These are phyloP conservation scores for Phytophthora europaea DNA, from an alignment of 352 stramenopile species.

Conservation along the genomic window DNA sequence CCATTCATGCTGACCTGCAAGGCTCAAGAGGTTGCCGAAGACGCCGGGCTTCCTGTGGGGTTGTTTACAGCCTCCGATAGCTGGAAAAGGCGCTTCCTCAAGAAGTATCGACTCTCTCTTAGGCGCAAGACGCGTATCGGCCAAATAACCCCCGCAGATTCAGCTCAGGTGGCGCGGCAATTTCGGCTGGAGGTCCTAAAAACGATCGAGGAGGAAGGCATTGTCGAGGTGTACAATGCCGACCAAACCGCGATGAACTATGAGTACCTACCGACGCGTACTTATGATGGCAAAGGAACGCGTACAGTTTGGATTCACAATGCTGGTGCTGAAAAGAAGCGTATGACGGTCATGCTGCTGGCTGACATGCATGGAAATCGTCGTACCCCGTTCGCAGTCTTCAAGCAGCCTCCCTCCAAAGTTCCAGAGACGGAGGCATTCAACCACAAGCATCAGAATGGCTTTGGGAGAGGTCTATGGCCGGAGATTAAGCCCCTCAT, in stretches of 20 bases:
- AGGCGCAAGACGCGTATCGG: constrained; percentile 9
- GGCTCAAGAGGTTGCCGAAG: too few relatives aligned
- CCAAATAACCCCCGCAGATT: constrained; percentile 5
- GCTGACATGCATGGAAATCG: constrained; percentile 21
- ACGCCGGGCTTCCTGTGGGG: too few relatives aligned
- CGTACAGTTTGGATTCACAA: constrained; percentile 26
- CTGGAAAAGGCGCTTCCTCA: constrained; percentile 10
- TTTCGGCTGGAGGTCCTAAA: constrained; percentile 4
- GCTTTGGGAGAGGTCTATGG: too few relatives aligned
- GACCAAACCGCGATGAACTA: constrained; percentile 42
- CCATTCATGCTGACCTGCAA: too few relatives aligned
- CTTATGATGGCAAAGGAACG: constrained; percentile 10
- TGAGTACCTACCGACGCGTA: constrained; percentile 28
- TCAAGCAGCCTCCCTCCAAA: constrained; percentile 35
- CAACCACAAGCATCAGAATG: too few relatives aligned
- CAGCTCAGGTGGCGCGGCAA: not conserved
- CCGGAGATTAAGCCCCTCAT: too few relatives aligned
- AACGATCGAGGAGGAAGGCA: not conserved
- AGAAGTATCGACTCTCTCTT: constrained; percentile 1
- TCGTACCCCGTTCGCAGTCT: constrained; percentile 13
- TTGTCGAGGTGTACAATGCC: constrained; percentile 26
- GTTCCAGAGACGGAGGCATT: too few relatives aligned
- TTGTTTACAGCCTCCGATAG: constrained; percentile 6
- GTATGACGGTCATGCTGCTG: constrained; percentile 27
- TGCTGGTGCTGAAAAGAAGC: constrained; percentile 26